phyloP scores from a whole-genome alignment of 169 alveolate genomes.

The Plasmodium relictum region DNA sequence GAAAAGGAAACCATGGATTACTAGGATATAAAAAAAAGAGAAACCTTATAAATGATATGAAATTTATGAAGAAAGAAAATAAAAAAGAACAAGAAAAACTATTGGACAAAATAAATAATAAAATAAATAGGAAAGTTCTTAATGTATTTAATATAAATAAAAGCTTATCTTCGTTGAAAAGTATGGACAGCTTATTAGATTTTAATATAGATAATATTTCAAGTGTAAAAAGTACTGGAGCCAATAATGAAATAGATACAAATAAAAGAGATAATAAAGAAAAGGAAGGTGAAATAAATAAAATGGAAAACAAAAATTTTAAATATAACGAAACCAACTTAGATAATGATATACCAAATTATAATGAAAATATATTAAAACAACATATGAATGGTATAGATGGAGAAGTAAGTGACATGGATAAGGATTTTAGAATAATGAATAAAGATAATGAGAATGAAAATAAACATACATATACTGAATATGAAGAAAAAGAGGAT shows the following conservation, averaged over 20 bases:
- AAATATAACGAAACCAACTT: not conserved
- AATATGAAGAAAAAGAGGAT: slow-evolving; percentile 71
- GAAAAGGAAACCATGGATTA: slow-evolving; percentile 87
- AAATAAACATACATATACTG: not conserved
- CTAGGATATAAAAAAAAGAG: slow-evolving; percentile 81
- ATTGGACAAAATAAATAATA: not conserved
- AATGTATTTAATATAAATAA: slow-evolving; percentile 29
- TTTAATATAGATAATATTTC: slow-evolving; percentile 24
- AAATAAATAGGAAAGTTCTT: slow-evolving; percentile 12
- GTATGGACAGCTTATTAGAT: slow-evolving; percentile 13
- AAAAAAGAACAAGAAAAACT: slow-evolving; percentile 17
- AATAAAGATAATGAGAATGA: slow-evolving; percentile 7
- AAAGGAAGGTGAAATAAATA: not conserved
- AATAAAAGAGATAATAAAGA: not conserved
- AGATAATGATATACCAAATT: not conserved
- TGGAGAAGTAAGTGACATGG: not conserved
- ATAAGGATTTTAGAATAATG: not conserved
- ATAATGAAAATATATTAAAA: not conserved
- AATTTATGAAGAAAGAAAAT: not conserved
- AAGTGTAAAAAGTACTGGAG: not conserved
- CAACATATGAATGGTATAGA: not conserved
- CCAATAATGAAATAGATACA: not conserved
- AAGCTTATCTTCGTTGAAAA: not conserved
- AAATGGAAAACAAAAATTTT: too few species aligned
- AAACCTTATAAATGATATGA: slow-evolving; percentile 15